These are phyloP conservation scores for Colletotrichum nymphaeae DNA, from an alignment of 2,329 filamentous ascomycete genomes.

Conservation along the genomic window DNA sequence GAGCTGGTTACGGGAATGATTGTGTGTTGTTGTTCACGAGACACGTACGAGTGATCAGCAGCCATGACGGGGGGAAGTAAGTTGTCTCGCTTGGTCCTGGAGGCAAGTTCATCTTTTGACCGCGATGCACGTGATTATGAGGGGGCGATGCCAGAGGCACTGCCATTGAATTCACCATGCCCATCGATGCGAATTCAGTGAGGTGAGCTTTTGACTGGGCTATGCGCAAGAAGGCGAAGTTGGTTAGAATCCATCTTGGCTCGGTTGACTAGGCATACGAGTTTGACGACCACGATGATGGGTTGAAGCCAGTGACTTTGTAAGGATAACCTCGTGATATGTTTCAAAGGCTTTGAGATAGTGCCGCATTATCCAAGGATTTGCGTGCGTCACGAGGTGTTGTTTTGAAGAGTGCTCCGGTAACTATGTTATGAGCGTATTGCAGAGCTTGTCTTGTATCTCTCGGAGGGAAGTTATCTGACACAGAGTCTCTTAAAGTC, in stretches of 20 bases:
- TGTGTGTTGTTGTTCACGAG: neutral
- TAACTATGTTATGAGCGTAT: no score
- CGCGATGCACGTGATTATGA: conserved; percentile 15
- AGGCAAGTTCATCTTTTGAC: neutral
- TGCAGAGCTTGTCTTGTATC: no score
- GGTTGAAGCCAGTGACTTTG: no score
- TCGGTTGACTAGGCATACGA: neutral
- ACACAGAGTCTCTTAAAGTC: neutral
- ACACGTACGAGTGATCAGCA: conserved; percentile 7
- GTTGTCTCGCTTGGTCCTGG: conserved; percentile 6
- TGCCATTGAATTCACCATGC: neutral
- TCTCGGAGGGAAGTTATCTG: neutral
- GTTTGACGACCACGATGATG: no score
- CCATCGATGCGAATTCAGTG: neutral
- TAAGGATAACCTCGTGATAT: no score
- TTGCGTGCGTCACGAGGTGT: no score
- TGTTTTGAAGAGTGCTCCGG: no score
- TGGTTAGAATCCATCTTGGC: neutral
- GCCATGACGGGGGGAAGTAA: neutral
- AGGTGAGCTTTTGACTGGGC: neutral
- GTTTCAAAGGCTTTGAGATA: neutral
- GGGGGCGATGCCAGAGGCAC: neutral
- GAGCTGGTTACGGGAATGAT: neutral
- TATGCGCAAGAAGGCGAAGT: neutral
- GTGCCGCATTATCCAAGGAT: neutral